A percentile compares a stretch with the other conserved stretches of the same genome.
Conservation (phyloP, 257 asterid genomes). For the Fraxinus americana region DNA sequence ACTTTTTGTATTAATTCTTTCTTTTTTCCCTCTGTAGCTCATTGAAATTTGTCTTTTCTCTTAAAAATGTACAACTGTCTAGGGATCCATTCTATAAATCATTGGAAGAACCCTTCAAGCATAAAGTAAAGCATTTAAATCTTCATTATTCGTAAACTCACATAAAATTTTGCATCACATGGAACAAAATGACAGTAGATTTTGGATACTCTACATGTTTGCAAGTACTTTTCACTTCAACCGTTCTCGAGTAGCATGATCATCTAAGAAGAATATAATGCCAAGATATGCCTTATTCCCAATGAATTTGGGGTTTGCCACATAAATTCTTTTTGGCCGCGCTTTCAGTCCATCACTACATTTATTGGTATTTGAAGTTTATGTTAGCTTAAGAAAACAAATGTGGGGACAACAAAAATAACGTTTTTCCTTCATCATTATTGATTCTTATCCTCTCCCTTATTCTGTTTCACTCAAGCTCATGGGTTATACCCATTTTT, state of each 20-base stretch:
- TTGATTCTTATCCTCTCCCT: conserved; percentile 2
- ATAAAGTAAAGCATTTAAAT: not conserved
- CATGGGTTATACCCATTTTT: not conserved
- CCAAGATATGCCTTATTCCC: not conserved
- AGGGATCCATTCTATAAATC: not conserved
- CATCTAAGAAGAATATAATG: not conserved
- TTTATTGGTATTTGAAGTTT: not conserved
- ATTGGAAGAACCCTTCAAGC: conserved; percentile 4
- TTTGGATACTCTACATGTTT: not conserved
- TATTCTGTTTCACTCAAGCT: not conserved
- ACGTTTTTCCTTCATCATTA: not conserved
- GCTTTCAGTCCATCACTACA: not conserved
- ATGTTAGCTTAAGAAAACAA: conserved; percentile 6
- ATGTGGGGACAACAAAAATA: not conserved
- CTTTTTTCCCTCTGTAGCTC: not conserved
- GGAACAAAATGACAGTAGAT: not conserved
- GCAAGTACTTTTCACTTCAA: not conserved
- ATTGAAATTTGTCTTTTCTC: not conserved
- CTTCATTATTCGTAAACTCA: not conserved
- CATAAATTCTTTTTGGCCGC: not conserved
- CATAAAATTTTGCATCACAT: not conserved
- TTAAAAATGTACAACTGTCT: conserved; percentile 1
- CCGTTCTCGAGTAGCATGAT: not conserved
- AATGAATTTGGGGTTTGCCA: not conserved
- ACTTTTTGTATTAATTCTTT: not conserved